Percentiles rank a stretch among this genome's conserved stretches.
Conservation (phyloP, 2,329 filamentous ascomycete species). For the Fusarium tanahbumbuense region DNA sequence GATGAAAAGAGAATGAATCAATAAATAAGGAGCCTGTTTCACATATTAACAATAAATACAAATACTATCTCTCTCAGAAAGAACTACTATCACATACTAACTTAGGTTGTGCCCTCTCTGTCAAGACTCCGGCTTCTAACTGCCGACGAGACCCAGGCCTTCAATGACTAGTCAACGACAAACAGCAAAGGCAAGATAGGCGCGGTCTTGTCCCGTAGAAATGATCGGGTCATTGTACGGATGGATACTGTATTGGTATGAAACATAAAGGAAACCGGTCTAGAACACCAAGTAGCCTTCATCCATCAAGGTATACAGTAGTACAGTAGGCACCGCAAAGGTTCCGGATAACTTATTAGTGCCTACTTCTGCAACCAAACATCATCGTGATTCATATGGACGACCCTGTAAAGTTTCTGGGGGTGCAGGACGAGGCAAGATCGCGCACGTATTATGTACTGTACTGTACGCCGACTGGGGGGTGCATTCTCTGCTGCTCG, state of each 20-base stretch:
- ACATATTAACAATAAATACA: not conserved
- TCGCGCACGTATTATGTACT: slow-evolving; percentile 4
- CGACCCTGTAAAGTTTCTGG: slow-evolving; percentile 7
- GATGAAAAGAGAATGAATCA: not conserved
- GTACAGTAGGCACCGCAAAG: not conserved
- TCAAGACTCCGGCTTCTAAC: not conserved
- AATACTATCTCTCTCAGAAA: not conserved
- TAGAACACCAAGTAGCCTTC: not conserved
- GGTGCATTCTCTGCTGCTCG: not conserved
- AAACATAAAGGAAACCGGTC: not conserved
- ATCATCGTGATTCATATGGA: slow-evolving; percentile 22
- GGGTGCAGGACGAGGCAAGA: slow-evolving; percentile 15
- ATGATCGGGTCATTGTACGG: slow-evolving; percentile 3
- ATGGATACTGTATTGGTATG: not conserved
- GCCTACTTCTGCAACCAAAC: not conserved
- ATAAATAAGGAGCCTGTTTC: not conserved
- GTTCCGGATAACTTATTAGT: not conserved
- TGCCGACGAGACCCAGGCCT: not conserved
- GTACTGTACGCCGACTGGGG: slow-evolving; percentile 2
- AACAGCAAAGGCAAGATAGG: not conserved
- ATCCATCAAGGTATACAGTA: not conserved
- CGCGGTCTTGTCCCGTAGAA: slow-evolving; percentile 2
- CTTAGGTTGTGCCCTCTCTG: not conserved
- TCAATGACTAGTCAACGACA: not conserved
- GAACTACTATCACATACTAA: too few species aligned